Evolutionary conservation across 2,329 filamentous ascomycete species (phyloP).

Genomic region (Ophiocordyceps camponoti-saundersi): DNA sequence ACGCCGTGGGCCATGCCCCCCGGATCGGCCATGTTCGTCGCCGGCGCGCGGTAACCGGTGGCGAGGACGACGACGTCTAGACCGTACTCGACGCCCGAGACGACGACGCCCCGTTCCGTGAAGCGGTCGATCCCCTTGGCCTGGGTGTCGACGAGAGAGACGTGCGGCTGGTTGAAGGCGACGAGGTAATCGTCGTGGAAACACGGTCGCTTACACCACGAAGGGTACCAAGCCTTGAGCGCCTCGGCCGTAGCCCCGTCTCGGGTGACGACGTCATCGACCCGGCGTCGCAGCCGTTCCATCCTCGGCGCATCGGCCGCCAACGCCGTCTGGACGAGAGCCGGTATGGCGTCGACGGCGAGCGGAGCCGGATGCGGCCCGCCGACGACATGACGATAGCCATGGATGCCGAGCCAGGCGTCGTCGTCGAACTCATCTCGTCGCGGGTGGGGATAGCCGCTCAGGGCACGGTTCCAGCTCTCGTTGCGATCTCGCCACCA

Average conservation of each 20-base stretch:
- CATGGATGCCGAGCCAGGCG: conserved; percentile 20
- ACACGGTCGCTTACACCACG: conserved; percentile 45
- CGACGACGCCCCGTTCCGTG: conserved; percentile 28
- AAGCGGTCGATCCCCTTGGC: conserved; percentile 30
- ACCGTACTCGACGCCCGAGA: conserved; percentile 27
- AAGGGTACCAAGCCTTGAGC: conserved; percentile 42
- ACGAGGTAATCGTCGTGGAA: conserved; percentile 44
- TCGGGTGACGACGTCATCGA: conserved; percentile 30
- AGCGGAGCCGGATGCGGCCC: conserved; percentile 5
- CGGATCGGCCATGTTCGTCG: conserved; percentile 13
- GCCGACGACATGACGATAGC: conserved; percentile 20
- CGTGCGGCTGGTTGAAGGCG: conserved; percentile 40
- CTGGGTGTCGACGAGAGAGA: conserved; percentile 40
- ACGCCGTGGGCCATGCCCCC: conserved; percentile 3
- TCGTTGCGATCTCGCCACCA: conserved; percentile 28
- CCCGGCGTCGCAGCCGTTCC: conserved; percentile 26
- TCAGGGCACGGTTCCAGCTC: conserved; percentile 6
- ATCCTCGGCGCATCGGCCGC: conserved; percentile 22
- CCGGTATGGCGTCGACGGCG: conserved; percentile 6
- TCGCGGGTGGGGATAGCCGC: conserved; percentile 21
- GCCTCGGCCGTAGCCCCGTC: conserved; percentile 30
- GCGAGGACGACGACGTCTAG: conserved; percentile 17
- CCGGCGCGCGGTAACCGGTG: conserved; percentile 19
- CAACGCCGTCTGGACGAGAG: conserved; percentile 16
- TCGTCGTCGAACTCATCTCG: conserved; percentile 33